These are phyloP conservation scores for Candida gigantensis DNA, from an alignment of 1,139 yeast species.

Conservation along the genomic window DNA sequence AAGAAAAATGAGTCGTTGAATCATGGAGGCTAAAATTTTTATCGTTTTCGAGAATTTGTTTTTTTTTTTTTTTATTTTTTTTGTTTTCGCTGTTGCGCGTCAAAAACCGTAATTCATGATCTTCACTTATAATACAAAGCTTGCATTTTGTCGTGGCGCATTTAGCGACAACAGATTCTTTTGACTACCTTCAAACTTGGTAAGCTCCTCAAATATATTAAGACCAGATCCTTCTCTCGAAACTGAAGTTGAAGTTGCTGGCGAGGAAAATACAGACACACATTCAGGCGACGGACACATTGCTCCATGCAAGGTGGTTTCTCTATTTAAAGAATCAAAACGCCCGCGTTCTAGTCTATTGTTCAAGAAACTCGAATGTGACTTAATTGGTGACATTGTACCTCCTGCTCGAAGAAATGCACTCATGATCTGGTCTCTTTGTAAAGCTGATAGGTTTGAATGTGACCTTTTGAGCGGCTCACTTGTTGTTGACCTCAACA, in stretches of 20 bases:
- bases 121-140: conserved; percentile 2
- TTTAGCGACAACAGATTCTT: conserved; percentile 3
- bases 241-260: conserved; percentile 15
- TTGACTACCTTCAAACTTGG: neutral
- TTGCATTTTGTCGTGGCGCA: conserved; percentile 1
- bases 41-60: too few species aligned
- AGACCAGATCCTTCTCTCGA: conserved; percentile 8
- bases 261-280: conserved; percentile 31
- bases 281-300: conserved; percentile 31
- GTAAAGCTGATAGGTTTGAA: conserved; percentile 7
- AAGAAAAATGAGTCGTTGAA: too few species aligned
- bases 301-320: conserved; percentile 29
- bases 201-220: conserved; percentile 3
- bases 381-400: neutral
- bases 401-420: conserved; percentile 1
- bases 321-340: conserved; percentile 13
- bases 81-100: conserved; percentile 1
- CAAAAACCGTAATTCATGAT: neutral
- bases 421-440: conserved; percentile 9
- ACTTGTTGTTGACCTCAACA: neutral
- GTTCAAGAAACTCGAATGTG: conserved; percentile 4
- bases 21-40: too few species aligned
- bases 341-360: conserved; percentile 7
- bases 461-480: neutral
- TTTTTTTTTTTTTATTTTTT: neutral